These are phyloP conservation scores for Geotrichum histeridarum DNA, from an alignment of 1,139 yeast species.

Conservation along the genomic window DNA sequence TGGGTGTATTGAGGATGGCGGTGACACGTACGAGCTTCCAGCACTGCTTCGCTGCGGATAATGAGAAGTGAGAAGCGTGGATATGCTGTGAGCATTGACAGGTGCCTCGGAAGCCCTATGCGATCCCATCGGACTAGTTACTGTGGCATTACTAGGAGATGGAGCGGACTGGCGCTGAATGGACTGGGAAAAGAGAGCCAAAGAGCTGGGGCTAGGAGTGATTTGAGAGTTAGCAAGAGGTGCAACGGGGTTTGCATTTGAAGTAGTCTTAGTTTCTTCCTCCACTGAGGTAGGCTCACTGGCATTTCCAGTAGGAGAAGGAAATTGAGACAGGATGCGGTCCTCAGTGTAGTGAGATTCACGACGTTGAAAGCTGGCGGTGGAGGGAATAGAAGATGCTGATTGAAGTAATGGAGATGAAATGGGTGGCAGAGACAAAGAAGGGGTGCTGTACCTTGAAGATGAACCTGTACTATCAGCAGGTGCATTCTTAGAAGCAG, in stretches of 20 bases:
- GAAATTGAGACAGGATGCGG: neutral
- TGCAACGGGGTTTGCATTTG: neutral
- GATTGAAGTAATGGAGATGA: neutral
- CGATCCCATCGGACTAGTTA: too few relatives aligned
- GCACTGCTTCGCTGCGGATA: neutral
- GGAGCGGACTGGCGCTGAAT: neutral
- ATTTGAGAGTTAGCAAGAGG: neutral
- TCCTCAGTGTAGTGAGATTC: neutral
- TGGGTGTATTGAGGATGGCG: neutral
- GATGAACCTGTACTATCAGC: neutral
- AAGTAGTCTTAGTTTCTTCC: neutral
- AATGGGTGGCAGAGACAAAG: conserved; percentile 4
- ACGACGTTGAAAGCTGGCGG: neutral
- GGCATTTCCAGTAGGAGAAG: neutral
- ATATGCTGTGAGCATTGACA: neutral
- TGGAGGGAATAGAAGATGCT: neutral
- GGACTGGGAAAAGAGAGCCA: neutral
- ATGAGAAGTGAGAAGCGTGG: neutral
- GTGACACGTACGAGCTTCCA: neutral
- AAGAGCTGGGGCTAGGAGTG: neutral
- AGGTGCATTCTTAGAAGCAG: neutral
- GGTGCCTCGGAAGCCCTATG: too few relatives aligned
- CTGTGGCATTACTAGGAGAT: neutral
- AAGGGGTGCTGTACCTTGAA: neutral
- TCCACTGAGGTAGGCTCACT: neutral